Evolutionary conservation across 139 green algal genomes (phyloP).

Genomic region (Cymbomonas tetramitiformis): DNA sequence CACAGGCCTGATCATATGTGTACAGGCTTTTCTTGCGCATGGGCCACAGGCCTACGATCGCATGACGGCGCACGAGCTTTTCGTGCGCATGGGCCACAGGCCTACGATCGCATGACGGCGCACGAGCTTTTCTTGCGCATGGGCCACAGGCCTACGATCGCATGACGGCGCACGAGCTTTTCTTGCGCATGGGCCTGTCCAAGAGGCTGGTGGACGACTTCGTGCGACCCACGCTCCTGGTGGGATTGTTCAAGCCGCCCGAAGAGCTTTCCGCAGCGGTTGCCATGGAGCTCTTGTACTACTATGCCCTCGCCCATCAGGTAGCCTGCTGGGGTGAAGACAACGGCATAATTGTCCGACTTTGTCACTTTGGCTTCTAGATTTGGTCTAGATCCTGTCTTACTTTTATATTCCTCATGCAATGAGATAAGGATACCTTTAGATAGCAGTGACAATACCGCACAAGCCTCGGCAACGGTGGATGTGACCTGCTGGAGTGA

Average conservation of each 20-base stretch:
- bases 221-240: conserved; percentile 28
- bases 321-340: no score
- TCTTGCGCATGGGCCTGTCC: conserved; percentile 22
- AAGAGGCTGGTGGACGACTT: conserved; percentile 30
- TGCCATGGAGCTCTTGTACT: conserved; percentile 33
- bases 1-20: no score
- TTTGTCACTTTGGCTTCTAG: no score
- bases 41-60: conserved; percentile 32
- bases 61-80: conserved; percentile 34
- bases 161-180: conserved; percentile 34
- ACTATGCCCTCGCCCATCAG: conserved; percentile 33
- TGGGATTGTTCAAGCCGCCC: conserved; percentile 31
- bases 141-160: conserved; percentile 34
- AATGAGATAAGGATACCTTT: no score
- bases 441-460: no score
- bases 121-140: conserved; percentile 29
- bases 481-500: no score
- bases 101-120: conserved; percentile 34
- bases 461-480: no score
- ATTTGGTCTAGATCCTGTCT: no score
- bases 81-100: conserved; percentile 21
- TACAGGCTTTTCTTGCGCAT: conserved; percentile 29
- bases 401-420: no score
- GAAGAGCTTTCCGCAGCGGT: conserved; percentile 19
- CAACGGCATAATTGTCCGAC: no score